Base-by-base conservation (phyloP, 179 eudicot genomes). In the Pouteria campechiana region DNA sequence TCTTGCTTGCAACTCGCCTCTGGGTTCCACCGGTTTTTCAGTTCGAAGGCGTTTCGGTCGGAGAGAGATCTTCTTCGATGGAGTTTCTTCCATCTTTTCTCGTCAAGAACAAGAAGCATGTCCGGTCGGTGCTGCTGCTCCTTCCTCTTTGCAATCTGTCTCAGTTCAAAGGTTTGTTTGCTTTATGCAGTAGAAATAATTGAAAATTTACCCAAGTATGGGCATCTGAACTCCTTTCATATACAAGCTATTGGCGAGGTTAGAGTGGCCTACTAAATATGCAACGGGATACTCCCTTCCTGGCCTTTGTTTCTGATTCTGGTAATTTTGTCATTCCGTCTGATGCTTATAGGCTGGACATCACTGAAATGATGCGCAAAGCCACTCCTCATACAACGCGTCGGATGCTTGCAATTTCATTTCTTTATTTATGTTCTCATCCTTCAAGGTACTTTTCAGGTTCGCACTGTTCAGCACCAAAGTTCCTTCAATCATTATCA, bases 381-480 rank as follows among this genome's bases (percentile, higher is more conserved):
- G 58, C 43, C 28, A 38, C 49, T 31, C 56, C 56, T 21, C 55
- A 25, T 42, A 65, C 70, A 3, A 73, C 77, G 7, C 80, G 79
- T 21, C 71, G 95, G 17, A 59, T 54, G 15, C 52, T 90, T 49
- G 48, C 80, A 12, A 55, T 72, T 63, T 50, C 76, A 34, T 59
- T 71, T 16, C 28, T 71, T 64, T 57, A 47, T 23, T 48, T 69
- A 2, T 65, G 46, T 48, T 86, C 49, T 68, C 64, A 61, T 55
- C 63, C 79, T 62, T 68, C 90, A 25, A 65, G 73, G 62, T 85
- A 60, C 54, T 70, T 61, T 19, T 58, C 93, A 74, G 95, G 98
- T 90, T 70, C 43, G 79, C 45, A 32, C 52, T 41, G 18, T 19
- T 17, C 14, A 12, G 33, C 43, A 32, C 37, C 54, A 24, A 51